Evolutionary conservation across 306 rosid genomes (phyloP).

Genomic region (Begonia loranthoides): DNA sequence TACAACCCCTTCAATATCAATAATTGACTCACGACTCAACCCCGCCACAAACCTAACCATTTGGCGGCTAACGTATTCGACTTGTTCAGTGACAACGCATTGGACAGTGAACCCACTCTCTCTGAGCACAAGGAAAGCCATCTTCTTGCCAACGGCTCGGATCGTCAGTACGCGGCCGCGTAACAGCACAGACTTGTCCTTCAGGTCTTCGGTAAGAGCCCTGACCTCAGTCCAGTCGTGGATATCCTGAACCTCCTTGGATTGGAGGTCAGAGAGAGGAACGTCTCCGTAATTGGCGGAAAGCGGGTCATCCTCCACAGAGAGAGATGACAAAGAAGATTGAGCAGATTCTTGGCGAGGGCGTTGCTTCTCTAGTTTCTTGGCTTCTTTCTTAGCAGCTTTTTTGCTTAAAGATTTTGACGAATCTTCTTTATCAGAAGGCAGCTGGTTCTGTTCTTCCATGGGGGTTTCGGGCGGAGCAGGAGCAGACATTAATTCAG

Average conservation of each 20-base stretch:
- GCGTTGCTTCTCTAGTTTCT: slow-evolving; percentile 68
- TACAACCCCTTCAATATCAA: slow-evolving; percentile 62
- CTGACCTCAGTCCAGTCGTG: slow-evolving; percentile 44
- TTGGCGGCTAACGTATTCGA: slow-evolving; percentile 57
- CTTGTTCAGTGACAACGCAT: slow-evolving; percentile 58
- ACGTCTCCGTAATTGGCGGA: slow-evolving; percentile 55
- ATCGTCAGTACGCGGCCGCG: slow-evolving; percentile 72
- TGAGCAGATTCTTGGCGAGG: slow-evolving; percentile 48
- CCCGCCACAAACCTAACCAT: slow-evolving; percentile 71
- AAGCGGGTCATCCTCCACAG: slow-evolving; percentile 58
- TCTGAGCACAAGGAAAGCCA: slow-evolving; percentile 68
- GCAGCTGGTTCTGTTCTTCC: slow-evolving; percentile 4
- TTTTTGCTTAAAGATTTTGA: slow-evolving; percentile 51
- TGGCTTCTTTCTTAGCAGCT: slow-evolving; percentile 82
- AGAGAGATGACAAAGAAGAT: slow-evolving; percentile 20
- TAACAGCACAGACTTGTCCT: slow-evolving; percentile 28
- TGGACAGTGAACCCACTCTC: slow-evolving; percentile 69
- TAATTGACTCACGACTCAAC: slow-evolving; percentile 66
- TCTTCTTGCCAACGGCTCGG: slow-evolving; percentile 82
- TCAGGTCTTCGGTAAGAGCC: slow-evolving; percentile 20
- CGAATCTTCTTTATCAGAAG: slow-evolving; percentile 18
- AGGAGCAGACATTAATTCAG: slow-evolving; percentile 11
- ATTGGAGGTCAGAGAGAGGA: slow-evolving; percentile 52
- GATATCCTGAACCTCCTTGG: slow-evolving; percentile 26
- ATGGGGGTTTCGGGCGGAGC: slow-evolving; percentile 7